A percentile compares a stretch with the other conserved stretches of the same genome.
phyloP scores from a whole-genome alignment of 345 rosid genomes.

The Sonneratia caseolaris region DNA sequence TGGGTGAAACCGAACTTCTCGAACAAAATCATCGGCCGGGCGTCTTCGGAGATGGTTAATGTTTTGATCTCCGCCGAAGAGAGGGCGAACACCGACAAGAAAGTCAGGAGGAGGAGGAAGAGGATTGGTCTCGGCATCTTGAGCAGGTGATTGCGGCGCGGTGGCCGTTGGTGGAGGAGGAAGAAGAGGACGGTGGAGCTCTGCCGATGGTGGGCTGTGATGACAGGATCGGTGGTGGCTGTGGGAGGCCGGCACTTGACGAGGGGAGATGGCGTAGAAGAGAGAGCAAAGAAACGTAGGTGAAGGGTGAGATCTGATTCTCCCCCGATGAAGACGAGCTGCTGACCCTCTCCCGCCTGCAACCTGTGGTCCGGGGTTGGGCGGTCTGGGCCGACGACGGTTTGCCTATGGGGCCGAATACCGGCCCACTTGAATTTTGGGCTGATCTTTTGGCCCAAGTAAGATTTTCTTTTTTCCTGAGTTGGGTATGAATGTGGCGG shows the following conservation, averaged over 20 bases:
- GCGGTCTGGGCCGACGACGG: too few species aligned
- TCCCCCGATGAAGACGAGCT: neutral
- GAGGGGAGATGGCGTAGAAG: conserved; percentile 5
- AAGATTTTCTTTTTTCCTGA: neutral
- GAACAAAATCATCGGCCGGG: conserved; percentile 87
- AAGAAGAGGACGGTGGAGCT: neutral
- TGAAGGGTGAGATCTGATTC: neutral
- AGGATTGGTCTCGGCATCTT: conserved; percentile 36
- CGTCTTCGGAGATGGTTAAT: conserved; percentile 45
- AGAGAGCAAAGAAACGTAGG: neutral
- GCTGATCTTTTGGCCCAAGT: too few species aligned
- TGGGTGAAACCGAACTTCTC: conserved; percentile 92
- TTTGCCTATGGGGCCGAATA: too few species aligned
- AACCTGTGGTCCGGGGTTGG: neutral
- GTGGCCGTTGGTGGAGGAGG: neutral
- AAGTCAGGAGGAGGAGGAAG: conserved; percentile 21
- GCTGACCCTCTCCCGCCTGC: neutral
- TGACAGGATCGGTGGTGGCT: neutral
- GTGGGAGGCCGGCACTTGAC: neutral
- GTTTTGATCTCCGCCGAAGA: conserved; percentile 58
- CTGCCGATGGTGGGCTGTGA: neutral
- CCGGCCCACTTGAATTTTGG: too few species aligned
- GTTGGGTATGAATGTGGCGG: neutral
- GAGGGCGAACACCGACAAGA: conserved; percentile 21
- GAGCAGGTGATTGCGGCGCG: conserved; percentile 1